Evolutionary conservation across 331 rosid species (phyloP).

Genomic region (Rosa hybrid): DNA sequence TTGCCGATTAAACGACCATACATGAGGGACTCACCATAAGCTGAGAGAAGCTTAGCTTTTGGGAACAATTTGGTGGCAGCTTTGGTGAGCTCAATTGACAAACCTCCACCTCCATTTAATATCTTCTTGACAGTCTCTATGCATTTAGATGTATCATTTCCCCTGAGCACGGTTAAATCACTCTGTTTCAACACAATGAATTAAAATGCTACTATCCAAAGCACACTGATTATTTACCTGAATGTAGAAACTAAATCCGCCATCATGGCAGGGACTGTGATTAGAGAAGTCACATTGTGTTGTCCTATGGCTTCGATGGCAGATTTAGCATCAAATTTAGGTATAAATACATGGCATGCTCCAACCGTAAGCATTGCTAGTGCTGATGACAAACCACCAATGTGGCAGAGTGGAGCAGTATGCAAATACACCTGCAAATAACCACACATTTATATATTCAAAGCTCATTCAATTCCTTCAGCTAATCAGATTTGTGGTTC

Average conservation of each 20-base stretch:
- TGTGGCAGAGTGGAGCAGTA: conserved; percentile 89
- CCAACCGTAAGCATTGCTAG: conserved; percentile 81
- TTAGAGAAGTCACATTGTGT: conserved; percentile 68
- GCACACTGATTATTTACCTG: conserved; percentile 47
- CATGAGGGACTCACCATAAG: conserved; percentile 66
- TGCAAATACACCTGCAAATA: conserved; percentile 71
- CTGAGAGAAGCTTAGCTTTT: conserved; percentile 83
- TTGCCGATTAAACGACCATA: neutral
- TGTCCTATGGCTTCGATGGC: conserved; percentile 54
- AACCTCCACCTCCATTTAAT: conserved; percentile 90
- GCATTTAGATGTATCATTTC: conserved; percentile 48
- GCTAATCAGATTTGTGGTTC: neutral
- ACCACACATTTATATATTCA: neutral
- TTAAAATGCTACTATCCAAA: neutral
- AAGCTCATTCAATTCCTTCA: conserved; percentile 24
- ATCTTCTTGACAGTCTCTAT: conserved; percentile 63
- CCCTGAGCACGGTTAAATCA: conserved; percentile 31
- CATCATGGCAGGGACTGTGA: conserved; percentile 94
- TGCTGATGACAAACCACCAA: conserved; percentile 91
- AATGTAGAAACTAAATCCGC: conserved; percentile 49
- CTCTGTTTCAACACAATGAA: neutral
- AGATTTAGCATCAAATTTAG: conserved; percentile 64
- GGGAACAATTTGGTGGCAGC: conserved; percentile 56
- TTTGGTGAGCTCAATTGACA: conserved; percentile 58
- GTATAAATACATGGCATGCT: conserved; percentile 77